These are phyloP conservation scores for Geoglossum glabrum DNA, from an alignment of 495 filamentous ascomycete genomes.

Conservation along the genomic window DNA sequence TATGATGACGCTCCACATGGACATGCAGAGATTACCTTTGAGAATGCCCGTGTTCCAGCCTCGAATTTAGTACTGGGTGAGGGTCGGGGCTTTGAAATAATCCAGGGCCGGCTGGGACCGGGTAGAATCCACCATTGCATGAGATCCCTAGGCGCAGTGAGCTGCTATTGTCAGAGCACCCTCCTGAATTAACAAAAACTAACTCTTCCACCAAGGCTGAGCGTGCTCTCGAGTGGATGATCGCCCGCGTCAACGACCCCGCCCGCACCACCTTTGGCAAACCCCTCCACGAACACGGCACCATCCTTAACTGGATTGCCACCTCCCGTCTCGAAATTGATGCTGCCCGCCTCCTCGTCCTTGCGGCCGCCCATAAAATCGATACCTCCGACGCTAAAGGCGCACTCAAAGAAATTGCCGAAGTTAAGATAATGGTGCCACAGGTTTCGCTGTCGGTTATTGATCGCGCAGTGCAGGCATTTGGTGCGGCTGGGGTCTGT, in stretches of 20 bases:
- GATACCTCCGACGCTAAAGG: slow-evolving; percentile 62
- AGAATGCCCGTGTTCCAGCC: slow-evolving; percentile 61
- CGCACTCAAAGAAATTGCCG: slow-evolving; percentile 64
- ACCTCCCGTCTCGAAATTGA: slow-evolving; percentile 81
- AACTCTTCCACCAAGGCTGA: slow-evolving; percentile 34
- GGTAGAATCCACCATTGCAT: slow-evolving; percentile 90
- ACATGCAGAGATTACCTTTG: slow-evolving; percentile 74
- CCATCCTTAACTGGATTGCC: slow-evolving; percentile 86
- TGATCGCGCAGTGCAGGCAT: slow-evolving; percentile 71
- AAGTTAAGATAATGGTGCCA: slow-evolving; percentile 73
- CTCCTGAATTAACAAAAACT: not conserved
- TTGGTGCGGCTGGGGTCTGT: slow-evolving; percentile 67
- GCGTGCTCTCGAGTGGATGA: slow-evolving; percentile 69
- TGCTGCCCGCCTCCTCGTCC: slow-evolving; percentile 61
- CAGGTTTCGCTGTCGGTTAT: slow-evolving; percentile 59
- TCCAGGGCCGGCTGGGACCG: slow-evolving; percentile 78
- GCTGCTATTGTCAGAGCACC: slow-evolving; percentile 3
- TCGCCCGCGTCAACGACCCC: slow-evolving; percentile 75
- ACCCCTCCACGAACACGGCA: slow-evolving; percentile 58
- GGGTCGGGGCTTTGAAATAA: slow-evolving; percentile 90
- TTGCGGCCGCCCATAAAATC: slow-evolving; percentile 82
- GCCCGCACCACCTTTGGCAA: slow-evolving; percentile 72
- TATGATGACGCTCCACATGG: slow-evolving; percentile 92
- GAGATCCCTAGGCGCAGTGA: slow-evolving; percentile 61
- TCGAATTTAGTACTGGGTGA: slow-evolving; percentile 69